phyloP scores from a whole-genome alignment of 805 yeast genomes.

The Tetrapisispora fleetii region DNA sequence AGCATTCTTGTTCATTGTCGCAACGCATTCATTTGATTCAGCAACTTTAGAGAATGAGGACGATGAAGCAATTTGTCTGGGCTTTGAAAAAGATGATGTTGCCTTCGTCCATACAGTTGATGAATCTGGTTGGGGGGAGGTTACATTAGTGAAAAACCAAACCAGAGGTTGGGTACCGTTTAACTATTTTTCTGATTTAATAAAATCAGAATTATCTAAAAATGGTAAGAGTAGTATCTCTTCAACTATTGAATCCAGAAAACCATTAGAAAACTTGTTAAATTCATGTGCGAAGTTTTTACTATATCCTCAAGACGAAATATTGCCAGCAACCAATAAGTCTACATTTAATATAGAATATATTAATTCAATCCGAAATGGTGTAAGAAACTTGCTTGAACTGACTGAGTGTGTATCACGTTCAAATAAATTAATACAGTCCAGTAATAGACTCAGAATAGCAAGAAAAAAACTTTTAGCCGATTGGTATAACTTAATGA shows the following conservation, averaged over 20 bases:
- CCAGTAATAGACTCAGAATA: constrained; percentile 49
- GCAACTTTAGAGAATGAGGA: constrained; percentile 49
- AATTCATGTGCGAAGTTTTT: constrained; percentile 58
- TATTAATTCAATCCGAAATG: constrained; percentile 62
- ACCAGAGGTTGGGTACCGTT: constrained; percentile 81
- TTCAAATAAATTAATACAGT: constrained; percentile 57
- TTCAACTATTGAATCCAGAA: constrained; percentile 28
- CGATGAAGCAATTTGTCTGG: constrained; percentile 63
- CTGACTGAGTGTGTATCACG: constrained; percentile 68
- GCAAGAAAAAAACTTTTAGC: constrained; percentile 61
- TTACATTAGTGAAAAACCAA: constrained; percentile 52
- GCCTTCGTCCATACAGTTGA: constrained; percentile 74
- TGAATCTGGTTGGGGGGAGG: constrained; percentile 85
- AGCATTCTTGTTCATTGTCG: constrained; percentile 45
- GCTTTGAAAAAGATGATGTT: constrained; percentile 58
- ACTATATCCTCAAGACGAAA: constrained; percentile 49
- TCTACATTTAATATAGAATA: constrained; percentile 46
- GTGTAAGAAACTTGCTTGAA: constrained; percentile 54
- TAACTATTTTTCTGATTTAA: constrained; percentile 52
- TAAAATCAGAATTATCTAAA: constrained; percentile 10
- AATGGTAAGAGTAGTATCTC: background rate
- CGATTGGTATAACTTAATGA: constrained; percentile 73
- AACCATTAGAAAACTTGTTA: constrained; percentile 47
- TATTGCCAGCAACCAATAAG: constrained; percentile 25
- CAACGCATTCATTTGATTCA: constrained; percentile 51